Conservation (phyloP, 306 rosid genomes). For the Quercus suber region DNA sequence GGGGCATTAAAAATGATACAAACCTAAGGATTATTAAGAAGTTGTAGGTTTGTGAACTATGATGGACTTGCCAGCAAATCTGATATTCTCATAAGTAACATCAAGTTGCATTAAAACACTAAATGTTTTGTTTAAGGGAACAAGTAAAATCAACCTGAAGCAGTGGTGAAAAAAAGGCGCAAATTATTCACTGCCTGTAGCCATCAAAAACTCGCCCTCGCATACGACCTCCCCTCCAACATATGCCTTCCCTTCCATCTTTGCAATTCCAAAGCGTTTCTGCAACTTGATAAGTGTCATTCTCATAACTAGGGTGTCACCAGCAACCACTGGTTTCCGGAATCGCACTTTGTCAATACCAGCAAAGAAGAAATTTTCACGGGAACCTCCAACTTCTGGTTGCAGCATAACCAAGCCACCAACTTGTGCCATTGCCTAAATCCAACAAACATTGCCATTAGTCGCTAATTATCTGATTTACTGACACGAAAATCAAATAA, state of each 20-base stretch:
- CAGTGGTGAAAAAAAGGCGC: not conserved
- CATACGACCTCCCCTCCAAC: conserved; percentile 94
- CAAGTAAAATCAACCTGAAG: conserved; percentile 19
- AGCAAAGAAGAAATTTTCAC: conserved; percentile 79
- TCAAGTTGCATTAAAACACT: conserved; percentile 11
- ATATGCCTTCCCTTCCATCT: conserved; percentile 93
- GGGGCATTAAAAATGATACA: not conserved
- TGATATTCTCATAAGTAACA: not conserved
- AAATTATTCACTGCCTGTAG: conserved; percentile 43
- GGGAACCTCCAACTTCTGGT: conserved; percentile 90
- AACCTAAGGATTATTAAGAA: not conserved
- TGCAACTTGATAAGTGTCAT: conserved; percentile 83
- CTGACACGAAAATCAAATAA: not conserved
- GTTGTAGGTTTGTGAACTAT: conserved; percentile 2
- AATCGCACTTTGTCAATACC: conserved; percentile 93
- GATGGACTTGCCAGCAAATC: conserved; percentile 12
- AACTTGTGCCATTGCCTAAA: conserved; percentile 95
- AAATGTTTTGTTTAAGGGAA: conserved; percentile 13
- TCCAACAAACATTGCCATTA: conserved; percentile 13
- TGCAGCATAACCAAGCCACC: conserved; percentile 92
- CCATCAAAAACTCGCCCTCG: conserved; percentile 90
- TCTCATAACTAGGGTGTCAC: conserved; percentile 91
- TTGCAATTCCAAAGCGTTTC: conserved; percentile 85
- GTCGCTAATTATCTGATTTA: not conserved
- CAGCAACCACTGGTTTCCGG: conserved; percentile 87